phyloP scores from a whole-genome alignment of 2,329 filamentous ascomycete species.

The Nemania bipapillata region DNA sequence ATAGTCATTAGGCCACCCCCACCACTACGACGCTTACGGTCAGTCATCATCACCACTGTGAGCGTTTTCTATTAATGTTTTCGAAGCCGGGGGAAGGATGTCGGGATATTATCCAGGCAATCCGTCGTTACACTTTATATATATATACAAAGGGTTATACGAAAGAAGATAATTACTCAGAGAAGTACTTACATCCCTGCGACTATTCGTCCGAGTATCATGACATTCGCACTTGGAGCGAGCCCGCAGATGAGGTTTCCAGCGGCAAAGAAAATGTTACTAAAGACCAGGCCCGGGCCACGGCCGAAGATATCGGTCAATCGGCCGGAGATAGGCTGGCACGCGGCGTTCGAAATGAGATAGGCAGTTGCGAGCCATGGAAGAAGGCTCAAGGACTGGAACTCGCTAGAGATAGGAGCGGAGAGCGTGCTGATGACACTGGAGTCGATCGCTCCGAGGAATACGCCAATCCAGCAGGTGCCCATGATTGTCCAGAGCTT shows the following conservation, averaged over 20 bases:
- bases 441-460: constrained; percentile 74
- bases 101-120: not conserved
- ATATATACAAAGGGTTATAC: too few species aligned
- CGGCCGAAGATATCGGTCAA: constrained; percentile 90
- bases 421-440: constrained; percentile 89
- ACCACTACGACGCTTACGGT: constrained; percentile 3
- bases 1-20: constrained; percentile 74
- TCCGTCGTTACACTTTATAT: not conserved
- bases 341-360: constrained; percentile 86
- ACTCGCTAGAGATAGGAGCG: constrained; percentile 83
- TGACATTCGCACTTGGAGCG: constrained; percentile 70
- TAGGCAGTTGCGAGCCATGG: constrained; percentile 92
- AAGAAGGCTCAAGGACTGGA: constrained; percentile 80
- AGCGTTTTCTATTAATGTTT: not conserved
- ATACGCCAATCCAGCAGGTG: constrained; percentile 69
- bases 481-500: constrained; percentile 66
- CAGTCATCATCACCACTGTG: not conserved
- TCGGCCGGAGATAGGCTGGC: constrained; percentile 84
- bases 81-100: not conserved
- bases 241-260: constrained; percentile 87
- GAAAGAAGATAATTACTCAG: not conserved
- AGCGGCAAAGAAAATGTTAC: constrained; percentile 79
- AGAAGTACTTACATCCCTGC: constrained; percentile 72
- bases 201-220: constrained; percentile 81
- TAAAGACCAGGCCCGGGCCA: constrained; percentile 79